These are phyloP conservation scores for Neoboletus subvelutipes DNA, from an alignment of 768 basidiomycete species.

Conservation along the genomic window DNA sequence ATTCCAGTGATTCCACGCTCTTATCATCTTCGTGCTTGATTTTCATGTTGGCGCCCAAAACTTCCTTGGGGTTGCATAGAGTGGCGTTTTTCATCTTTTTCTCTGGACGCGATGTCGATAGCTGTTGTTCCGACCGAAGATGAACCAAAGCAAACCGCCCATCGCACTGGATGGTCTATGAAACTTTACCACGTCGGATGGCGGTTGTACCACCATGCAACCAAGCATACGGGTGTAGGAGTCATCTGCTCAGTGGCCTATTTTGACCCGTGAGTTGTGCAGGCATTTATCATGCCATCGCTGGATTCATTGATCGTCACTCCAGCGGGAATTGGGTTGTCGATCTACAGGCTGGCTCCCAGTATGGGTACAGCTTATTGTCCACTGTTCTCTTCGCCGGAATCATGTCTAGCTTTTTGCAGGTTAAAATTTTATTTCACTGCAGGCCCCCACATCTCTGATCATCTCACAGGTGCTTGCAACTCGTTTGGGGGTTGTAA, in stretches of 20 bases:
- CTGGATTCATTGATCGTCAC: not conserved
- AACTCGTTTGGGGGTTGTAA: constrained; percentile 78
- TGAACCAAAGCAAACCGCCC: constrained; percentile 1
- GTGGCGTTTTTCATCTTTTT: not conserved
- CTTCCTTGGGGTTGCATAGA: not conserved
- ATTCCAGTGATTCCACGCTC: not conserved
- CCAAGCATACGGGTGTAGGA: constrained; percentile 77
- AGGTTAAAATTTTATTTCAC: constrained; percentile 40
- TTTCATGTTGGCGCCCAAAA: constrained; percentile 3
- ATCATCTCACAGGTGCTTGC: constrained; percentile 60
- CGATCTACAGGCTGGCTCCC: constrained; percentile 82
- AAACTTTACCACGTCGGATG: constrained; percentile 24
- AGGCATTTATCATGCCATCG: not conserved
- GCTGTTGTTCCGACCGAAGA: not conserved
- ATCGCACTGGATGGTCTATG: constrained; percentile 18
- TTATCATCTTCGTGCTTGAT: not conserved
- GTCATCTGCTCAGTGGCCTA: constrained; percentile 86
- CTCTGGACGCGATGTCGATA: constrained; percentile 16
- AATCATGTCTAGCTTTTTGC: constrained; percentile 78
- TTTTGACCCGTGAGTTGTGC: constrained; percentile 70
- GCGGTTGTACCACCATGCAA: constrained; percentile 48
- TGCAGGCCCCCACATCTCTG: not conserved
- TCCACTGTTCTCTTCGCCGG: constrained; percentile 85
- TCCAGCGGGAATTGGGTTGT: constrained; percentile 85
- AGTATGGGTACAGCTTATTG: constrained; percentile 82